These are phyloP conservation scores for Wickerhamiella shivajii DNA, from an alignment of 805 yeast genomes.

Conservation along the genomic window DNA sequence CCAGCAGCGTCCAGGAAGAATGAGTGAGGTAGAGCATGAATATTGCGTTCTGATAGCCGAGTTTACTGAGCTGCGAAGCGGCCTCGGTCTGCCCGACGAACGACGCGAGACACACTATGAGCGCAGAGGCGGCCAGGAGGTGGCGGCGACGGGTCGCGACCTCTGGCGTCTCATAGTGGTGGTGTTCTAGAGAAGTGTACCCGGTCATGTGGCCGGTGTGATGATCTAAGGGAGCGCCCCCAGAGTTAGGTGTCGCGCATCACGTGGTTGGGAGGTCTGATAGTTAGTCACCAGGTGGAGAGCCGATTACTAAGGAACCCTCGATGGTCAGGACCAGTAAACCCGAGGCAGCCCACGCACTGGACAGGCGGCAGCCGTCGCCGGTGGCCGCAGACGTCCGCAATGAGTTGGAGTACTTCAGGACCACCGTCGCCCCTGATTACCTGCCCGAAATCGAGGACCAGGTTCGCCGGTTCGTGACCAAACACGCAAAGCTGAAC, in stretches of 20 bases:
- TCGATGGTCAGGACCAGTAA: constrained; percentile 41
- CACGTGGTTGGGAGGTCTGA: too few species aligned
- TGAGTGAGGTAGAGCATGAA: constrained; percentile 50
- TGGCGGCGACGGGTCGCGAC: constrained; percentile 23
- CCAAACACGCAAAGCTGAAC: constrained; percentile 33
- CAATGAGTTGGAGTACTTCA: constrained; percentile 69
- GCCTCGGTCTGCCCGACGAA: constrained; percentile 74
- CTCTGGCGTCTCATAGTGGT: too few species aligned
- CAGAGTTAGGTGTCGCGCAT: too few species aligned
- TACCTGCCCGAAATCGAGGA: constrained; percentile 49
- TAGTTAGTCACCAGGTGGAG: too few species aligned
- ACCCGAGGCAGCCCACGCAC: constrained; percentile 59
- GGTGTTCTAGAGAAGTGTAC: too few species aligned
- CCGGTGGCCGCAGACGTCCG: constrained; percentile 57
- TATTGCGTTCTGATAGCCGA: constrained; percentile 54
- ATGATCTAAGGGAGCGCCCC: too few species aligned
- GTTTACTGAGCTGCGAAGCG: constrained; percentile 50
- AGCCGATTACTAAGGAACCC: too few species aligned
- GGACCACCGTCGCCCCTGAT: constrained; percentile 53
- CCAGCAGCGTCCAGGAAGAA: constrained; percentile 58
- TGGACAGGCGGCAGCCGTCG: constrained; percentile 61
- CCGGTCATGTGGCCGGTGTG: too few species aligned
- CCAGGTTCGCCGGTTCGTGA: constrained; percentile 48
- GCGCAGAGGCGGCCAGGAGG: constrained; percentile 33
- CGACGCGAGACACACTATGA: constrained; percentile 36